Percentiles rank a stretch among this genome's conserved stretches.
phyloP scores from a whole-genome alignment of 2,329 filamentous ascomycete genomes.

The Aquanectria penicillioides region DNA sequence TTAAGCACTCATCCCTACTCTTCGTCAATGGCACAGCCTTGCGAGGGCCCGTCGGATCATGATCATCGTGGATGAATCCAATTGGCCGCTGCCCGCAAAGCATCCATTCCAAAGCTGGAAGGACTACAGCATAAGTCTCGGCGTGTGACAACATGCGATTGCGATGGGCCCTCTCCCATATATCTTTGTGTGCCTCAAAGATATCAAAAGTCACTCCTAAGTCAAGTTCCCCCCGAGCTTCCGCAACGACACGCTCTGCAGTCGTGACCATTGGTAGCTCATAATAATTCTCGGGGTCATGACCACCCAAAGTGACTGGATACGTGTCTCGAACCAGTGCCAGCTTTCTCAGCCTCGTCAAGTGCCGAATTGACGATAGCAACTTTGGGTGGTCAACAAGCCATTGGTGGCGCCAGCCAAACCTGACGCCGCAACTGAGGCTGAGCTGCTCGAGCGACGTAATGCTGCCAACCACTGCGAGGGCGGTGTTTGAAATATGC shows the following conservation, averaged over 20 bases:
- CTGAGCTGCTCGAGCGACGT: slow-evolving; percentile 25
- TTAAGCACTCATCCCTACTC: too few relatives aligned
- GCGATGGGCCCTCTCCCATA: slow-evolving; percentile 26
- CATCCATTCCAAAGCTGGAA: slow-evolving; percentile 26
- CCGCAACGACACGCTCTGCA: neutral
- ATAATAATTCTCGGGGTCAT: slow-evolving; percentile 13
- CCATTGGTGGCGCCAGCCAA: slow-evolving; percentile 12
- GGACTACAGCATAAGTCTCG: slow-evolving; percentile 17
- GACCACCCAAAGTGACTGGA: neutral
- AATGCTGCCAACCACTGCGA: slow-evolving; percentile 7
- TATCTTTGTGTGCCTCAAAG: neutral
- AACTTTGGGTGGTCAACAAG: slow-evolving; percentile 16
- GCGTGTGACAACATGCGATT: slow-evolving; percentile 32
- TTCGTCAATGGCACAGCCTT: too few relatives aligned
- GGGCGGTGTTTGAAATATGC: slow-evolving; percentile 1
- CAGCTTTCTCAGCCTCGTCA: slow-evolving; percentile 17
- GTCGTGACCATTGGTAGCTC: rapidly evolving
- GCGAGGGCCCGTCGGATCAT: too few relatives aligned
- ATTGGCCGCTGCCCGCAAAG: neutral
- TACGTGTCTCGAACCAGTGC: slow-evolving; percentile 23
- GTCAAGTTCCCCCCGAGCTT: slow-evolving; percentile 3
- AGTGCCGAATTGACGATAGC: neutral
- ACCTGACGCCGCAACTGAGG: neutral
- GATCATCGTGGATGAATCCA: neutral
- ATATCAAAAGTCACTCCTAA: neutral